These are phyloP conservation scores for Tulasnella sp. DNA, from an alignment of 768 basidiomycete genomes.

Conservation along the genomic window DNA sequence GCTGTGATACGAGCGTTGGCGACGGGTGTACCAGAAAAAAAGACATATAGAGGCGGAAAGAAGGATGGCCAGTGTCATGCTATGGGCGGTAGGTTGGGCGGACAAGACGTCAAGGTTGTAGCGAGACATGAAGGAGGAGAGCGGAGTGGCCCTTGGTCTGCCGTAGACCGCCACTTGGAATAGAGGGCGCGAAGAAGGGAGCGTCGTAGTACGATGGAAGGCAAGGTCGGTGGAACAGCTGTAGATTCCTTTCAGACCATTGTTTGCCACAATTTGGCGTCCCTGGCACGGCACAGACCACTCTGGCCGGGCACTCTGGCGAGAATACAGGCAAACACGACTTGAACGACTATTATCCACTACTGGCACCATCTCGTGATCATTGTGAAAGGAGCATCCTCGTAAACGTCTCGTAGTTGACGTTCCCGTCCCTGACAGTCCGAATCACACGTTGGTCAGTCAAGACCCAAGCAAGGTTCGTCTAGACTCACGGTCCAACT, in stretches of 20 bases:
- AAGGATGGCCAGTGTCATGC: constrained; percentile 9
- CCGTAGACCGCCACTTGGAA: too few species aligned
- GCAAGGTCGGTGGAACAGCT: neutral
- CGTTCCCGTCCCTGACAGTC: constrained; percentile 70
- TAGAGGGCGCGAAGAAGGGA: neutral
- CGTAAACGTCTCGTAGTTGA: constrained; percentile 96
- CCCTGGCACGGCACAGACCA: neutral
- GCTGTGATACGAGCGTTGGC: neutral
- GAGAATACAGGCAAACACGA: constrained; percentile 4
- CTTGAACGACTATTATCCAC: neutral
- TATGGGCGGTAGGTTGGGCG: constrained; percentile 1
- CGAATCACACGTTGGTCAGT: neutral
- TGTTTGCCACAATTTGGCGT: neutral
- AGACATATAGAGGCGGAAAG: constrained; percentile 4
- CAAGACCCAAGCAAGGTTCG: neutral
- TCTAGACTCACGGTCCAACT: constrained; percentile 58
- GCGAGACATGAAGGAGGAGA: constrained; percentile 1
- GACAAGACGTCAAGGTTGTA: neutral
- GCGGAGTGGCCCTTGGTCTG: too few species aligned
- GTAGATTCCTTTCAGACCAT: neutral
- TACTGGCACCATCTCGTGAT: neutral
- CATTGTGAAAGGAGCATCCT: constrained; percentile 85
- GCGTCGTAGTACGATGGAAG: neutral
- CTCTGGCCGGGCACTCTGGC: neutral
- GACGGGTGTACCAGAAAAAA: constrained; percentile 5